These are phyloP conservation scores for Tetrahymena thermophila DNA, from an alignment of 73 alveolate species.

Conservation along the genomic window DNA sequence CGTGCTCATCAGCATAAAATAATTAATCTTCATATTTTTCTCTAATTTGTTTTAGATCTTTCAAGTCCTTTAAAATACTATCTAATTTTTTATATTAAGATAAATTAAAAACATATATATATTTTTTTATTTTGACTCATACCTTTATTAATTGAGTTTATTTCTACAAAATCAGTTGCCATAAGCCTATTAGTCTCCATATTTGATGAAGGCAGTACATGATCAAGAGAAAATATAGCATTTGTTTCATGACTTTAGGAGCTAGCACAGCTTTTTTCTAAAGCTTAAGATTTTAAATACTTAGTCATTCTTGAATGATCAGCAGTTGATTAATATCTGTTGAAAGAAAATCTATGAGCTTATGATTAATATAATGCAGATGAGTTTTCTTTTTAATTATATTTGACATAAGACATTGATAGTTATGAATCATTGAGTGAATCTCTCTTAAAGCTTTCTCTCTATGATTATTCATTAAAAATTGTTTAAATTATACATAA, in stretches of 20 bases:
- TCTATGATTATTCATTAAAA: not conserved
- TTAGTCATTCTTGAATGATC: not conserved
- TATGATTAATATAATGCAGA: not conserved
- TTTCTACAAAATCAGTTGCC: not conserved
- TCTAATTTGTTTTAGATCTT: not conserved
- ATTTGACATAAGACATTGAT: not conserved
- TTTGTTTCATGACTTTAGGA: not conserved
- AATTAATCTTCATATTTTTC: not conserved
- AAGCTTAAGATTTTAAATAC: not conserved
- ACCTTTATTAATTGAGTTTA: not conserved
- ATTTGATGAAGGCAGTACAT: not conserved
- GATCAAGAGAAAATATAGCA: not conserved
- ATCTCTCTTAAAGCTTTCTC: not conserved
- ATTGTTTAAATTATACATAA: not conserved
- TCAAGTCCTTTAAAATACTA: not conserved
- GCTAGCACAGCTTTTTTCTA: not conserved
- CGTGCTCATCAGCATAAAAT: not conserved
- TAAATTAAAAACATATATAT: not conserved
- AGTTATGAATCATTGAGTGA: not conserved
- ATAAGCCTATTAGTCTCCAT: not conserved
- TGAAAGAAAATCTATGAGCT: not conserved
- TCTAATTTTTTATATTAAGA: not conserved
- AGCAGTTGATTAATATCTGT: not conserved
- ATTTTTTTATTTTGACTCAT: not conserved
- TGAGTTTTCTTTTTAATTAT: not conserved